phyloP scores from a whole-genome alignment of 257 asterid genomes.

The Oldenlandia corymbosa region DNA sequence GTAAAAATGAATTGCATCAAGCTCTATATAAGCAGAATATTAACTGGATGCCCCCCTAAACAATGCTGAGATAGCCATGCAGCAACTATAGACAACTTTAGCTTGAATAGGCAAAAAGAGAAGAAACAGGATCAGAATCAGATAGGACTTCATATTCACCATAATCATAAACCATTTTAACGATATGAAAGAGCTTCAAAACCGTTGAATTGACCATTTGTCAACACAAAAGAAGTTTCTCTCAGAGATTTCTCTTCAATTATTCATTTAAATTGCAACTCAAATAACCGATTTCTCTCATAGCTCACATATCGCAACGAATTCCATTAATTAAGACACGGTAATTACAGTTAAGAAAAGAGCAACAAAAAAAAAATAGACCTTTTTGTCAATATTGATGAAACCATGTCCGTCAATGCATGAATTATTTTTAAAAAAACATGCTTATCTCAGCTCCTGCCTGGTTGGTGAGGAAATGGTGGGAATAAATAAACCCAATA shows the following conservation, averaged over 20 bases:
- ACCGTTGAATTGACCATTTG: not conserved
- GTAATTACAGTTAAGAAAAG: too few species aligned
- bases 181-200: not conserved
- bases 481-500: not conserved
- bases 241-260: not conserved
- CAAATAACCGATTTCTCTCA: not conserved
- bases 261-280: not conserved
- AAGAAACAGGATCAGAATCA: not conserved
- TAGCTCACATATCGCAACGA: not conserved
- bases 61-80: not conserved
- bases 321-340: not conserved
- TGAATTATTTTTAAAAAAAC: not conserved
- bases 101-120: not conserved
- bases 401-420: too few species aligned
- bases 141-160: not conserved
- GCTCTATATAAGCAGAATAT: not conserved
- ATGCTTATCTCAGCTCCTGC: not conserved
- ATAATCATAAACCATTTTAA: too few species aligned
- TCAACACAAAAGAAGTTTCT: not conserved
- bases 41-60: not conserved
- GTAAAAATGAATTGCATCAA: constrained; percentile 5
- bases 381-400: too few species aligned
- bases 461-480: constrained; percentile 17
- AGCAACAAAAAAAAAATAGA: too few species aligned
- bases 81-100: not conserved